These are phyloP conservation scores for Ettlia oleoabundans DNA, from an alignment of 139 green algal genomes.

Conservation along the genomic window DNA sequence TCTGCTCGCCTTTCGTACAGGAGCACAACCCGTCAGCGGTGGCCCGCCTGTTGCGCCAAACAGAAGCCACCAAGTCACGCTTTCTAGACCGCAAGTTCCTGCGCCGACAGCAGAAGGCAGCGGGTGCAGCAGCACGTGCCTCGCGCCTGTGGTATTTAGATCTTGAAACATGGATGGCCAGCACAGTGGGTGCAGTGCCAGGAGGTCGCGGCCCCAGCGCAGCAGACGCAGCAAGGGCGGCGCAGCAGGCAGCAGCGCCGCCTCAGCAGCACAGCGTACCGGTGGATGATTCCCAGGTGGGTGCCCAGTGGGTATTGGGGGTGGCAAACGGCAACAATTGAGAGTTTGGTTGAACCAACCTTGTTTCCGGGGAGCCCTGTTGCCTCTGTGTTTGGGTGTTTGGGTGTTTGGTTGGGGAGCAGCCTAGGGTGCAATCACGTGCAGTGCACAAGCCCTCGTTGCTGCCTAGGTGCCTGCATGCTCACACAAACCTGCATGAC, in stretches of 20 bases:
- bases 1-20: background rate
- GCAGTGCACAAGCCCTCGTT: too few relatives aligned
- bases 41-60: slow-evolving; percentile 37
- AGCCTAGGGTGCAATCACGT: too few relatives aligned
- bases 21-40: slow-evolving; percentile 42
- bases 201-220: background rate
- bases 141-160: slow-evolving; percentile 70
- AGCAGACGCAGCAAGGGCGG: slow-evolving; percentile 8
- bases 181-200: slow-evolving; percentile 38
- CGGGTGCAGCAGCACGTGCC: background rate
- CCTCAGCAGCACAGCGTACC: slow-evolving; percentile 44
- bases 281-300: slow-evolving; percentile 46
- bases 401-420: too few relatives aligned
- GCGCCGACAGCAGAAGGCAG: slow-evolving; percentile 26
- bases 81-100: slow-evolving; percentile 54
- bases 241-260: background rate
- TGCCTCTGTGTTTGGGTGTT: background rate
- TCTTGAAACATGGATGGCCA: slow-evolving; percentile 70
- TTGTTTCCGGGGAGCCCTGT: background rate
- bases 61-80: slow-evolving; percentile 9
- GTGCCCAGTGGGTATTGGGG: background rate
- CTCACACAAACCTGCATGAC: too few relatives aligned
- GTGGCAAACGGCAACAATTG: too few relatives aligned
- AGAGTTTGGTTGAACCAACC: too few relatives aligned
- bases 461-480: too few relatives aligned